Evolutionary conservation across 495 filamentous ascomycete genomes (phyloP), one percentile per base, ranked within the genome.

Genomic region (Talaromyces wortmannii): DNA sequence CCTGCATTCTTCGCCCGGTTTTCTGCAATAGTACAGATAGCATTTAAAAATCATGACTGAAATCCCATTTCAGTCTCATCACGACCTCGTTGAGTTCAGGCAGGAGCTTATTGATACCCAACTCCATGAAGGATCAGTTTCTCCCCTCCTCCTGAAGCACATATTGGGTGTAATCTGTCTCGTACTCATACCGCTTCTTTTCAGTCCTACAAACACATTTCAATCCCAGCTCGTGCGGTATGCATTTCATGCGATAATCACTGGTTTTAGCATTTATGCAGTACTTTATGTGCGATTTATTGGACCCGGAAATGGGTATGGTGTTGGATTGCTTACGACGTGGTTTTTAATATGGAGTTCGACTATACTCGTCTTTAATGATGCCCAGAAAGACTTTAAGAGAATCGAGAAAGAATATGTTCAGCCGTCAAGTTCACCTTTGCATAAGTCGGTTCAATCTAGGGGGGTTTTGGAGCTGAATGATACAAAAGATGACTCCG

Each of bases 341-440:
- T 95, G 87, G 86, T 76, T 77, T 42, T 75, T 83, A 17, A 65
- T 94, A 10, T 91, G 86, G 87, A 72, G 66, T 52, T 68, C 75
- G 12, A 77, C 76, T 0, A 63, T 90, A 59, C 63, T 94, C 31
- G 61, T 91, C 3, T 84, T 83, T 58, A 81, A 80, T 55, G 77
- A 84, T 59, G 76, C 80, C 4, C 85, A 92, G 64, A 73, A 65
- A 53, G 83, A 87, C 18, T 87, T 86, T 31, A 81, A 74, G 61
- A 78, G 90, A 53, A 83, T 95, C 15, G 77, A 85, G 62, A 70
- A 73, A 50, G 65, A 72, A 18, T 17, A 55, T 31, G 31, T 10
- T 13, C 18, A 45, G 11, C 7, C 11, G 48, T 54, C 8, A 29
- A 51, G 8, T 15, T 6, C 13, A 23, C 18, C 12, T 18, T 47